Evolutionary conservation across 116 monocot genomes (phyloP), one percentile per base, ranked within the genome.

Genomic region (Dioscorea cayenensis): DNA sequence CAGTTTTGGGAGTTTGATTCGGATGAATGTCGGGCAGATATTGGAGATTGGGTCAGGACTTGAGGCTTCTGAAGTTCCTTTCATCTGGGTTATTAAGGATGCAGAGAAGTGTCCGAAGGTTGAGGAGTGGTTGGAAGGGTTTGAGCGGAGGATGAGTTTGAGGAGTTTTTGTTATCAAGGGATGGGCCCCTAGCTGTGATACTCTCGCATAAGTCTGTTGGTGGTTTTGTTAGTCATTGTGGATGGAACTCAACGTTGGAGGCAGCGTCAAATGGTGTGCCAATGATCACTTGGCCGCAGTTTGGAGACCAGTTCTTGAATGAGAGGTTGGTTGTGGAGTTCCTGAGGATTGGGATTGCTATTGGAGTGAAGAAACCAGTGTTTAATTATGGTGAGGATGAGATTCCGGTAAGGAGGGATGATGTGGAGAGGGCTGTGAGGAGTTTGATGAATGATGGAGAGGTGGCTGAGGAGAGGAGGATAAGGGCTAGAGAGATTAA

Each of bases 221-320:
- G 62, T 20, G 62, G 62, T 22, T 62, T 65, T 18, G 5, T 86
- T 23, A 86, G 73, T 19, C 85, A 86, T 51, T 79, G 85, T 61
- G 79, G 82, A 7, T 86, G 82, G 86, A 79, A 82, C 72, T 77
- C 77, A 18, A 63, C 63, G 32, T 12, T 74, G 64, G 86, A 82
- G 74, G 65, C 32, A 0, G 36, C 18, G 65, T 28, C 65, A 3
- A 14, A 29, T 14, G 65, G 32, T 5, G 28, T 65, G 65, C 65
- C 65, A 16, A 35, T 65, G 36, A 28, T 65, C 16, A 65, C 65
- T 14, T 65, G 65, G 65, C 65, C 65, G 25, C 28, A 36, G 4
- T 35, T 35, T 65, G 32, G 32, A 16, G 65, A 65, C 65, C 65
- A 65, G 36, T 65, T 65, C 65, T 19, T 65, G 19, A 36, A 65